Conservation (phyloP, 176 grass and related monocot species). For the Cymbopogon citratus region DNA sequence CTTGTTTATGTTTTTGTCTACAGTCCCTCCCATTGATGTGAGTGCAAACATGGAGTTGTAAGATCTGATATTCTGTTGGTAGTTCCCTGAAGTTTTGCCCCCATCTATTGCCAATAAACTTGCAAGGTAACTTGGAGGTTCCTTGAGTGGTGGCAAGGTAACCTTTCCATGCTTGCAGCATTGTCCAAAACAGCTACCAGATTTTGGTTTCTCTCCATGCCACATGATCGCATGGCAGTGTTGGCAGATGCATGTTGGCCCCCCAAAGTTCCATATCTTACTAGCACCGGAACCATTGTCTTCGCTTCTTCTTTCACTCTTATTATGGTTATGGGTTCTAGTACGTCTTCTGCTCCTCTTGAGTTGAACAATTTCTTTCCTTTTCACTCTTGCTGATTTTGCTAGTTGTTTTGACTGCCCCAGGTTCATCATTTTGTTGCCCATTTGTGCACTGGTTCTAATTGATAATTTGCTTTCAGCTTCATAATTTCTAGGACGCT, state of each 20-base stretch:
- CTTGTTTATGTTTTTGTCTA: constrained; percentile 23
- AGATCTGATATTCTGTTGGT: constrained; percentile 2
- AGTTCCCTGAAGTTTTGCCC: not conserved
- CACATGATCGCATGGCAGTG: constrained; percentile 2
- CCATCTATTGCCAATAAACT: not conserved
- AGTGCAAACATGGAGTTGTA: constrained; percentile 46
- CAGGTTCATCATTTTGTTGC: not conserved
- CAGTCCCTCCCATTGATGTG: constrained; percentile 24
- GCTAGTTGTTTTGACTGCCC: not conserved
- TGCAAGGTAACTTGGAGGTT: constrained; percentile 18
- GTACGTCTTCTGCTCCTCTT: not conserved
- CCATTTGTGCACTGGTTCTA: not conserved
- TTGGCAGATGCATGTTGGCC: constrained; percentile 12
- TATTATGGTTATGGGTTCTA: not conserved
- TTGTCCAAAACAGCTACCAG: not conserved
- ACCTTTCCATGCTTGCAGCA: constrained; percentile 17
- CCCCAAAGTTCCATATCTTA: constrained; percentile 22
- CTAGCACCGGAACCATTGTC: not conserved
- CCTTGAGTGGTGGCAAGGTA: constrained; percentile 2
- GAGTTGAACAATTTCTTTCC: constrained; percentile 11
- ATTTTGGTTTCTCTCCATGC: not conserved
- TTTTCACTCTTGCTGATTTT: not conserved
- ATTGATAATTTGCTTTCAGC: not conserved
- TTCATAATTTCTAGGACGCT: not conserved
- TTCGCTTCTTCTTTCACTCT: not conserved